Evolutionary conservation across 2,329 filamentous ascomycete species (phyloP), one percentile per base, ranked within the genome.

Genomic region (Ceratocystis eucalypticola): DNA sequence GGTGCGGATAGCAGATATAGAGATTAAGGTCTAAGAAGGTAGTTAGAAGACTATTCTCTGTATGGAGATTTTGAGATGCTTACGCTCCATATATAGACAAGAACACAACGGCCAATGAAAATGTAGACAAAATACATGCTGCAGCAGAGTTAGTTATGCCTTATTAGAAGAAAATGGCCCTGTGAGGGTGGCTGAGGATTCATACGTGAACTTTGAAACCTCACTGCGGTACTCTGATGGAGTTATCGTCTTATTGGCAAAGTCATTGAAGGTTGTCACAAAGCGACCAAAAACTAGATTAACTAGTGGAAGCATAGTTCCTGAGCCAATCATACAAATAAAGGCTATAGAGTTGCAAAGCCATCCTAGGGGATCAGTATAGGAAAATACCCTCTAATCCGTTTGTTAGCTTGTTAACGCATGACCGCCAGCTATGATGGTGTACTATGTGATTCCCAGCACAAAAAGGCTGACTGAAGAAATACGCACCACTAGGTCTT

Each of bases 251-350:
- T 78, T 78, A 0, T 74, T 74, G 66, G 81, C 81, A 71, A 85
- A 87, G n/a, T 75, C 73, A 64, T 79, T 82, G 70, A 86, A 85
- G 7, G 78, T 75, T 6, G 80, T 80, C 59, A 84, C 78, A 44
- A 81, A 77, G 46, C 74, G 73, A 69, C 82, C 82, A 71, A 85
- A 83, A 5, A 85, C 76, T 48, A 86, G 75, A 46, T 84, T 82
- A 81, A 86, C 84, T 44, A 84, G 70, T 0, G 82, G 82, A 5
- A 82, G 69, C 10, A 74, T 70, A 1, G 72, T 73, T 57, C 77
- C 77, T 0, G 76, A 69, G 6, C 71, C 74, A 20, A 78, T 70
- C 73, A 76, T 75, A 68, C 72, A 74, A 20, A 75, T 8, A 17
- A 75, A 69, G 25, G 76, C 75, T 20, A 76, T 64, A 22, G 55